phyloP scores from a whole-genome alignment of 2,329 filamentous ascomycete species.

The Colletotrichum acutatum region DNA sequence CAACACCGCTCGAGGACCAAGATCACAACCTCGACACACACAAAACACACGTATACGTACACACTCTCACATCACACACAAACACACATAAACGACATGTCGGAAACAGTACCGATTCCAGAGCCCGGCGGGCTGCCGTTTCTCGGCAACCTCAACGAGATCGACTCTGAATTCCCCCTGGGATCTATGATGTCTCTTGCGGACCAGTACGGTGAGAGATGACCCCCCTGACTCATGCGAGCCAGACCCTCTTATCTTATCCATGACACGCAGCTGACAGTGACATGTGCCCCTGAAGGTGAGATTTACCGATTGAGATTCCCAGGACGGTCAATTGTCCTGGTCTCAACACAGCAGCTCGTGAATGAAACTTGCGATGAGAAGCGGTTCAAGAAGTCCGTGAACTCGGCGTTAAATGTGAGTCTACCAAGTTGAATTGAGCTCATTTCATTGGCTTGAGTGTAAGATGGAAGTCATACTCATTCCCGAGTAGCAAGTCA shows the following conservation, averaged over 20 bases:
- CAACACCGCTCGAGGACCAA: background rate
- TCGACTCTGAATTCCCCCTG: slow-evolving; percentile 69
- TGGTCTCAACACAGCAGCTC: slow-evolving; percentile 64
- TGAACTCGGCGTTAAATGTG: slow-evolving; percentile 56
- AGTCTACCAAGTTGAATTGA: background rate
- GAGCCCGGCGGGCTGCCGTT: slow-evolving; percentile 71
- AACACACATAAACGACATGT: slow-evolving; percentile 10
- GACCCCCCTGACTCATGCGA: background rate
- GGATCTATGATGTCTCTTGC: slow-evolving; percentile 67
- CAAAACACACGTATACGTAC: background rate
- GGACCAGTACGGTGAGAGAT: slow-evolving; percentile 70
- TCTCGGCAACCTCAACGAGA: slow-evolving; percentile 72
- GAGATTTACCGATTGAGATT: slow-evolving; percentile 70
- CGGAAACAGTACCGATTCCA: slow-evolving; percentile 33
- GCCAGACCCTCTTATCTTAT: slow-evolving; percentile 2
- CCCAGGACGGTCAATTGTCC: slow-evolving; percentile 57
- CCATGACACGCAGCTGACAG: background rate
- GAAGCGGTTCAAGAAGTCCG: slow-evolving; percentile 70
- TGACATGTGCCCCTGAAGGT: slow-evolving; percentile 48
- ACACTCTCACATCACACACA: background rate
- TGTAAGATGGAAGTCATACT: background rate
- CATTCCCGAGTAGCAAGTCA: slow-evolving; percentile 55
- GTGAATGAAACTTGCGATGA: slow-evolving; percentile 75
- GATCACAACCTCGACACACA: background rate
- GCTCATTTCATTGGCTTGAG: background rate